phyloP scores from a whole-genome alignment of 305 asterid genomes.

The Ajuga reptans region DNA sequence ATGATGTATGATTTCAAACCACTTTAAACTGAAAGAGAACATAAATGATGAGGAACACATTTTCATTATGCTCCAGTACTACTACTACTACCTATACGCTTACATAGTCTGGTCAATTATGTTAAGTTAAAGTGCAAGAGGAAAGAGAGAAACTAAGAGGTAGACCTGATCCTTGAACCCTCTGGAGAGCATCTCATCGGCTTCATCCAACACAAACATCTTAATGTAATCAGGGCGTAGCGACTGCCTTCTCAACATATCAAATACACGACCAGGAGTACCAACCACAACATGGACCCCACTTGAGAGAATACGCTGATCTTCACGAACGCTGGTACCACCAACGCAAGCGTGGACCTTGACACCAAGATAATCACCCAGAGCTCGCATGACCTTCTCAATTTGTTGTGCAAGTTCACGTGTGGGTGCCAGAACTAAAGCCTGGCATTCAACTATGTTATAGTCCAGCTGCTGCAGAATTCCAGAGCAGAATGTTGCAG shows the following conservation, averaged over 20 bases:
- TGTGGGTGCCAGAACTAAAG: conserved; percentile 86
- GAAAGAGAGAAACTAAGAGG: background rate
- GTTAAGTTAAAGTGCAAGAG: background rate
- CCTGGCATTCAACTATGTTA: conserved; percentile 64
- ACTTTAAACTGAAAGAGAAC: background rate
- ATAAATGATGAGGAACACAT: background rate
- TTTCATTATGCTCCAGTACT: background rate
- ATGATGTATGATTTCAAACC: background rate
- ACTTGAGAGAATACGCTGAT: conserved; percentile 71
- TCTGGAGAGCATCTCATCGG: conserved; percentile 88
- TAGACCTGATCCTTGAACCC: conserved; percentile 84
- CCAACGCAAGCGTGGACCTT: conserved; percentile 91
- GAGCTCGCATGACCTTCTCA: conserved; percentile 86
- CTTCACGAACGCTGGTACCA: conserved; percentile 86
- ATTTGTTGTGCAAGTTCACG: conserved; percentile 90
- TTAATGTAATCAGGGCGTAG: conserved; percentile 71
- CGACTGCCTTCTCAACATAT: conserved; percentile 76
- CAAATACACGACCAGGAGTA: conserved; percentile 82
- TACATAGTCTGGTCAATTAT: background rate
- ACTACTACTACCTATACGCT: background rate
- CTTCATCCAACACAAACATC: conserved; percentile 86
- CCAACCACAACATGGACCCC: conserved; percentile 89
- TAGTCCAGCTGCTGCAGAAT: conserved; percentile 77
- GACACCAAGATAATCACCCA: conserved; percentile 81
- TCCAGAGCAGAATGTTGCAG: conserved; percentile 89